Evolutionary conservation across 2,329 filamentous ascomycete species (phyloP), one percentile per base, ranked within the genome.

Genomic region (Zymoseptoria passerinii): DNA sequence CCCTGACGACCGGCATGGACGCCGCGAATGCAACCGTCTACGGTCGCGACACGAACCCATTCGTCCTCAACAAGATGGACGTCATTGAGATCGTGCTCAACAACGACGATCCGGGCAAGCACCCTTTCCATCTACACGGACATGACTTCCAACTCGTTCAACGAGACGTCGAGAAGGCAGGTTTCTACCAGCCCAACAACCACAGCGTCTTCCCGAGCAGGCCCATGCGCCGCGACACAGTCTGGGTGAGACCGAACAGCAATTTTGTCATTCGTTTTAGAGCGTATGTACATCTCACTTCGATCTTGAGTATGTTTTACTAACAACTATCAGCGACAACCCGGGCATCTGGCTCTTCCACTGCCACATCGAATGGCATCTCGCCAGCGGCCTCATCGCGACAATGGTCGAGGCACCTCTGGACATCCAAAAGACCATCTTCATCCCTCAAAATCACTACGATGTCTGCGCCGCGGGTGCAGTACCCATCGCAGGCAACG

Each of bases 21-120:
- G 72, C 73, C 2, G 74, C 73, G 3, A 74, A 78, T 57, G 68
- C 72, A 13, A 60, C 63, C 13, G 72, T 77, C 23, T 78, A 81
- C 59, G 83, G 82, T 20, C 72, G 77, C 10, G 81, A 83, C 68
- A 77, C 77, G 3, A 77, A 78, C 49, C 74, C 79, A 1, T 81
- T 90, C 65, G 78, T 95, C 2, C 80, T 95, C 10, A 77, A 84
- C 28, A 81, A 86, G 61, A 82, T 81, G 57, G 74, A 83, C 28
- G 78, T 89, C n/a, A 82, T 92, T 28, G 84, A 92, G 68, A 80
- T 92, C 54, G 74, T 90, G 18, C 76, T 92, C n/a, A 89, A 91
- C 76, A 92, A 91, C 68, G 78, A 83, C 50, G 89, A 92, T 65
- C 79, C 60, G 76, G 78, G 89, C 49, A 85, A 83, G 8, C 88